Evolutionary conservation across 2,329 filamentous ascomycete genomes (phyloP), one percentile per base, ranked within the genome.

Genomic region (Falciphora oryzae): DNA sequence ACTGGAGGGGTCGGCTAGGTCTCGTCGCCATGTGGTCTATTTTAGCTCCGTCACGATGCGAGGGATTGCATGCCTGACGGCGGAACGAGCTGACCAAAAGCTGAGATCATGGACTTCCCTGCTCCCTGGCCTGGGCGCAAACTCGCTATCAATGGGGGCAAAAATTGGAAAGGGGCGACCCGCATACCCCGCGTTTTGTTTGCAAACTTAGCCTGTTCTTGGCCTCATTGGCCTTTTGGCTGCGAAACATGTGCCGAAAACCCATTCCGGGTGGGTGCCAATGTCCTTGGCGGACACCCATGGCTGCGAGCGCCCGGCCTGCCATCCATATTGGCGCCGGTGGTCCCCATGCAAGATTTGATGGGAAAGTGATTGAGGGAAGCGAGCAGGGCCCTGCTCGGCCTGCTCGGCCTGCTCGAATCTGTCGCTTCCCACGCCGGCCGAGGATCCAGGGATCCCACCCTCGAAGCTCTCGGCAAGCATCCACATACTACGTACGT

Each of bases 121-220:
- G 38, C 13, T 38, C 35, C 38, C 16, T 53, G 44, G 18, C 18
- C 22, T 16, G 31, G 32, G 25, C 59, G 59, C 59, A 38, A 28
- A 22, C n/a, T 13, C 32, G 27, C 59, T 27, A 22, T n/a, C 59
- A 31, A 28, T 27, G 32, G 28, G 44, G 32, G 59, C 22, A 61
- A 61, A 25, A 31, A 32, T 5, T 10, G 29, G 25, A n/a, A 28
- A 22, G 18, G 32, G 4, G 22, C n/a, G n/a, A 28, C 32, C 59
- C 56, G 50, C 61, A 63, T 57, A 63, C 61, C 61, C 61, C 61
- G 61, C 61, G 53, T 63, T 63, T 63, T 57, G 13, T 57, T 32
- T 50, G 50, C 25, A 27, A 44, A 57, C 61, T 63, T 57, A 63
- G 61, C 61, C 61, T 63, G 61, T 63, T 57, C 61, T 63, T 63